Base-by-base conservation (phyloP, 2,329 filamentous ascomycete species). In the Colletotrichum lupini region DNA sequence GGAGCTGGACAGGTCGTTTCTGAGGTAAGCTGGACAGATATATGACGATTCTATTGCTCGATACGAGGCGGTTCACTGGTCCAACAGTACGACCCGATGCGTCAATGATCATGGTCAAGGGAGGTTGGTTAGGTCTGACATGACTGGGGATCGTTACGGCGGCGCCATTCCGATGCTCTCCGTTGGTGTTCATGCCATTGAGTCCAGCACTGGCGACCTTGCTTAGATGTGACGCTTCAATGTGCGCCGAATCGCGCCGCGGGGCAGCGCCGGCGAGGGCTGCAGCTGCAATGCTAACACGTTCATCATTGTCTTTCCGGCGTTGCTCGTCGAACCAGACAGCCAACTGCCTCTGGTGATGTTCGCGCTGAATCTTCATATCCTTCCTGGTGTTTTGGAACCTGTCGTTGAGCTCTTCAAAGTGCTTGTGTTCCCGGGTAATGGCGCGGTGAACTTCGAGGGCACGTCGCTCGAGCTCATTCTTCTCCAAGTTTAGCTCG, bases 21-120 rank as follows among this genome's bases (percentile, higher is more conserved):
- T 62, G 42, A 6, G 46, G 42, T 19, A 42, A 30, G 22, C 62
- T 37, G 14, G 61, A 64, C 46, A 71, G 56, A n/a, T 61, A 32
- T 16, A 37, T 35, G 22, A 57, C 35, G 32, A 42, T 35, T 9
- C 57, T 70, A 32, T 57, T 61, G 35, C 35, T 32, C 11, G 68
- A 37, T 11, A 22, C 14, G 24, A 85, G 81, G 0, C 78, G 80
- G 53, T 80, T 77, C 37, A 87, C 75, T 5, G 79, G 76, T 2
- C 83, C 85, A 22, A 87, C 77, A 6, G 82, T 69, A 2, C 78
- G 78, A n/a, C 83, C 84, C 4, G 82, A 80, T 0, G 80, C 77
- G 69, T 84, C 82, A 24, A 81, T 74, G 2, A 87, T 79, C 3
- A 71, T 56, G 5, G 71, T 65, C 26, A 73, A 24, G 16, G 65